These are phyloP conservation scores for Scortechinia acanthostroma DNA, from an alignment of 2,329 filamentous ascomycete species.

Conservation along the genomic window DNA sequence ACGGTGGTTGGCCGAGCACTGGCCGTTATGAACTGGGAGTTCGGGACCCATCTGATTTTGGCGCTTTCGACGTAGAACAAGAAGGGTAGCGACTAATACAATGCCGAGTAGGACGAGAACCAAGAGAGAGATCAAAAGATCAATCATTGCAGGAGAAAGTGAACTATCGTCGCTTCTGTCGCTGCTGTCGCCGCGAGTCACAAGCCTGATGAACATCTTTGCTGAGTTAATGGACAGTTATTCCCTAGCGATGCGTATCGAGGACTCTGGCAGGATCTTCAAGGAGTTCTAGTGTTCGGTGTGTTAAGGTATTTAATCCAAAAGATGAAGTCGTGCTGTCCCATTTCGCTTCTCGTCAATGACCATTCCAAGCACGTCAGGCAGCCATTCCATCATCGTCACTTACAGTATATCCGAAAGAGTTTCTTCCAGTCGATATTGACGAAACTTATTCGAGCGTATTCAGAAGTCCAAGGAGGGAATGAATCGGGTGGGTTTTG, in stretches of 20 bases:
- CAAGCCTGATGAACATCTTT: slow-evolving; percentile 5
- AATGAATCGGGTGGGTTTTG: background rate
- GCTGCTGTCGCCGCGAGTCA: slow-evolving; percentile 10
- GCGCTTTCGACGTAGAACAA: slow-evolving; percentile 47
- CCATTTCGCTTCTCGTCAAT: background rate
- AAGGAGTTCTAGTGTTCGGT: too few species aligned
- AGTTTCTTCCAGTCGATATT: too few species aligned
- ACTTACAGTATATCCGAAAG: too few species aligned
- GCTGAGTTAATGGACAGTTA: too few species aligned
- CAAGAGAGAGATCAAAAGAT: slow-evolving; percentile 53
- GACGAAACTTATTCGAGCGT: too few species aligned
- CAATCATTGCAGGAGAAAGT: slow-evolving; percentile 41
- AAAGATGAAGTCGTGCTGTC: background rate
- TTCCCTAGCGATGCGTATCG: too few species aligned
- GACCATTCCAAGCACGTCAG: too few species aligned
- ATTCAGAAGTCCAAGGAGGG: too few species aligned
- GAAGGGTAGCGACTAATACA: slow-evolving; percentile 38
- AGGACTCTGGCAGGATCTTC: too few species aligned
- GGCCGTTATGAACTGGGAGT: slow-evolving; percentile 41
- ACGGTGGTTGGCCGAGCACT: slow-evolving; percentile 23
- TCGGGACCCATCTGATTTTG: slow-evolving; percentile 24
- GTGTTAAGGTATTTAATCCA: too few species aligned
- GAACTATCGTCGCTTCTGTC: too few species aligned
- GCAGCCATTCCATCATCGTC: too few species aligned
- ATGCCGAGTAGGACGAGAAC: slow-evolving; percentile 46